These are phyloP conservation scores for Termitomyces heimii DNA, from an alignment of 768 basidiomycete species.

Conservation along the genomic window DNA sequence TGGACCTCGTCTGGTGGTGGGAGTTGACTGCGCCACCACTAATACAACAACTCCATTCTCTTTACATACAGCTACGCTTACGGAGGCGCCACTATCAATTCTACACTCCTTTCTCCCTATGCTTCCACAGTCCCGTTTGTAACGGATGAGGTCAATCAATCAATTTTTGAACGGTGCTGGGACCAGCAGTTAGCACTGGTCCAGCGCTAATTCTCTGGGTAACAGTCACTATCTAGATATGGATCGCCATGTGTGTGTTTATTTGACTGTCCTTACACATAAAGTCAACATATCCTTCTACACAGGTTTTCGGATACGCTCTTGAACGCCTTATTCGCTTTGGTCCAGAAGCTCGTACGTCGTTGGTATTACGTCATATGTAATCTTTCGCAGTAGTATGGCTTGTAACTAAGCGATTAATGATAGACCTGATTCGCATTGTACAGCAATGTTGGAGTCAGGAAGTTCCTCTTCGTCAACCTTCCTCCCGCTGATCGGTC, in stretches of 20 bases:
- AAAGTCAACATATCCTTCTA: constrained; percentile 4
- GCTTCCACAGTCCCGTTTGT: constrained; percentile 44
- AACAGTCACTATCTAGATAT: constrained; percentile 43
- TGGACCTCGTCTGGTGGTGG: constrained; percentile 47
- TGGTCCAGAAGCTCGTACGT: constrained; percentile 42
- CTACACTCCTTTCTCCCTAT: constrained; percentile 48
- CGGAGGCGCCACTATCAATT: constrained; percentile 61
- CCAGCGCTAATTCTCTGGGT: constrained; percentile 47
- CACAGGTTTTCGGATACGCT: constrained; percentile 39
- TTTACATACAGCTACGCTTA: constrained; percentile 64
- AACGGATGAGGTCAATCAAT: constrained; percentile 54
- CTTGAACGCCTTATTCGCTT: constrained; percentile 41
- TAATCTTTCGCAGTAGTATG: not conserved
- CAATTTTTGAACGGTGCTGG: constrained; percentile 44
- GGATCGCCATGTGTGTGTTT: constrained; percentile 37
- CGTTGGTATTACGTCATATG: not conserved
- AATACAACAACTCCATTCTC: constrained; percentile 46
- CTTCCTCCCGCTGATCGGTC: not conserved
- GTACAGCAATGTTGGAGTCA: not conserved
- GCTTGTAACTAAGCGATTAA: not conserved
- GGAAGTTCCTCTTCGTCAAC: not conserved
- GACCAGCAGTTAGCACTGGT: constrained; percentile 48
- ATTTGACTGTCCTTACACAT: not conserved
- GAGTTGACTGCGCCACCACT: constrained; percentile 47
- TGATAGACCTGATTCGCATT: not conserved